A percentile compares a stretch with the other conserved stretches of the same genome.
Conservation (phyloP, 2,329 filamentous ascomycete genomes). For the Beauveria pseudobassiana region DNA sequence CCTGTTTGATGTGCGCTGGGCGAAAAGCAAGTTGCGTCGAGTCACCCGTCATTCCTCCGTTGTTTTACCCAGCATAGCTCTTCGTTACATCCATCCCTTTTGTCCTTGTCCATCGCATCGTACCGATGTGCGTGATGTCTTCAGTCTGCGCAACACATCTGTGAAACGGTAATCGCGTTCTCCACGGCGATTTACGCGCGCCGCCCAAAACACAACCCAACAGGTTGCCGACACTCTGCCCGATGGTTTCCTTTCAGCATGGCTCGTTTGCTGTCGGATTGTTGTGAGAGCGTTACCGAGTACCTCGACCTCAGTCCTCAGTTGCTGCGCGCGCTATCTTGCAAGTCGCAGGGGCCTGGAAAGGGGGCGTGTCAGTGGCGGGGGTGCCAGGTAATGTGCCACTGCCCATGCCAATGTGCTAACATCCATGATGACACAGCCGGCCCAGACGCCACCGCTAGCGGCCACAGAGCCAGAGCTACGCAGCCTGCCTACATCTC, state of each 20-base stretch:
- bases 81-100: not conserved
- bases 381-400: slow-evolving; percentile 1
- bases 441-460: not conserved
- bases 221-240: not conserved
- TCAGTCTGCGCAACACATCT: not conserved
- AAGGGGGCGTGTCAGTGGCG: not conserved
- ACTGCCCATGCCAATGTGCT: not conserved
- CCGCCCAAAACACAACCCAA: not conserved
- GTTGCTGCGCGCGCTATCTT: not conserved
- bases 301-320: not conserved
- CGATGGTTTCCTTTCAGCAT: not conserved
- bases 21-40: not conserved
- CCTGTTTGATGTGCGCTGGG: slow-evolving; percentile 5
- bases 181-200: not conserved
- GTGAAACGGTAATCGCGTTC: not conserved
- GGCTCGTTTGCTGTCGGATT: slow-evolving; percentile 1
- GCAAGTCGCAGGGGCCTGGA: slow-evolving; percentile 2
- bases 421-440: slow-evolving; percentile 9
- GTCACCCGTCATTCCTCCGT: not conserved
- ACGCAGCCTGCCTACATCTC: not conserved
- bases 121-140: not conserved
- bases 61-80: not conserved
- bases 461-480: not conserved
- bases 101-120: not conserved
- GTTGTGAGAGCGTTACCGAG: not conserved